A percentile compares a stretch with the other conserved stretches of the same genome.
These are phyloP conservation scores for Bertia moriformis DNA, from an alignment of 2,329 filamentous ascomycete genomes.

Conservation along the genomic window DNA sequence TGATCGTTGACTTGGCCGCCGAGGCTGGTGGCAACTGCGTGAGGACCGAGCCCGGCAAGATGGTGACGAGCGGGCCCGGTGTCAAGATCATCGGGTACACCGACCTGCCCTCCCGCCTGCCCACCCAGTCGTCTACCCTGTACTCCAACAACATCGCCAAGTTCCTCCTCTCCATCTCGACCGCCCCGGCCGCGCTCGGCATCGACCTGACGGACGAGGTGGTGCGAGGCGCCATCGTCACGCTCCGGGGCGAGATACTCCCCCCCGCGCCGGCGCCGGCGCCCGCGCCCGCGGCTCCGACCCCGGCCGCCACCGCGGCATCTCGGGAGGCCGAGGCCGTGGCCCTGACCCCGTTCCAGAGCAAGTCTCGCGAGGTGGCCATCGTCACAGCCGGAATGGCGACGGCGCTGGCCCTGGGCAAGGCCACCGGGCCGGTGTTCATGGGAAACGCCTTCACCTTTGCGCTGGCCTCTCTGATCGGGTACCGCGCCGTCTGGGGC, in stretches of 20 bases:
- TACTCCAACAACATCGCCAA: slow-evolving; percentile 94
- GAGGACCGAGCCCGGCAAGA: slow-evolving; percentile 59
- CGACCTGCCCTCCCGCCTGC: slow-evolving; percentile 71
- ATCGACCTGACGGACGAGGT: slow-evolving; percentile 75
- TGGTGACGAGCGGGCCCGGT: slow-evolving; percentile 57
- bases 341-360: slow-evolving; percentile 69
- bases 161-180: slow-evolving; percentile 67
- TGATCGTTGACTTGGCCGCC: slow-evolving; percentile 75
- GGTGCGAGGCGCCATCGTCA: slow-evolving; percentile 71
- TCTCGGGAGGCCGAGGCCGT: slow-evolving; percentile 42
- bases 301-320: slow-evolving; percentile 26
- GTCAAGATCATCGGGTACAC: slow-evolving; percentile 85
- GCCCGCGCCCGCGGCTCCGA: slow-evolving; percentile 32
- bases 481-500: slow-evolving; percentile 80
- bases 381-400: slow-evolving; percentile 67
- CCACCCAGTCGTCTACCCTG: slow-evolving; percentile 76
- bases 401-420: slow-evolving; percentile 60
- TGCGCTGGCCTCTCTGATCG: slow-evolving; percentile 68
- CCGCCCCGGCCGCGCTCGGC: slow-evolving; percentile 64
- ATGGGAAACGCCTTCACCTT: slow-evolving; percentile 83
- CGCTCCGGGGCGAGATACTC: slow-evolving; percentile 60
- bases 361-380: slow-evolving; percentile 61
- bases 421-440: slow-evolving; percentile 67
- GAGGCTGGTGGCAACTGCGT: slow-evolving; percentile 83
- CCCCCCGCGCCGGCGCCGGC: slow-evolving; percentile 51